These are phyloP conservation scores for Syzygium jambos DNA, from an alignment of 345 rosid genomes.

Conservation along the genomic window DNA sequence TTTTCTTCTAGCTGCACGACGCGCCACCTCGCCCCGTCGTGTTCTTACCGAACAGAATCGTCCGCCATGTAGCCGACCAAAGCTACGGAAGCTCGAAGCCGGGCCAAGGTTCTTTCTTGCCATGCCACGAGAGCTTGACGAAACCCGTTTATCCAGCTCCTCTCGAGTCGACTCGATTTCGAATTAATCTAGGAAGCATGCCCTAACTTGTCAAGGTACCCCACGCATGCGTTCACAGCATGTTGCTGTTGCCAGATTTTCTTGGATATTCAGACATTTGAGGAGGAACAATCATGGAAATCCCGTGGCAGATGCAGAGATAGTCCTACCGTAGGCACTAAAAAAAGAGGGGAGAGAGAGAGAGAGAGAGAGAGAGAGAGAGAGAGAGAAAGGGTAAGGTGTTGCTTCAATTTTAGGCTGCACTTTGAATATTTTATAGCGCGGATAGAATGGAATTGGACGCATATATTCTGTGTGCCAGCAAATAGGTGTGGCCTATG, in stretches of 20 bases:
- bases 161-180: neutral
- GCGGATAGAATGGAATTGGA: neutral
- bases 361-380: neutral
- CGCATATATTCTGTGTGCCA: neutral
- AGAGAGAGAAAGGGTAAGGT: neutral
- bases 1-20: neutral
- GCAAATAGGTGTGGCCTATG: neutral
- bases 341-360: neutral
- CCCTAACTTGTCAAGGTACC: neutral
- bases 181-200: neutral
- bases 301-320: neutral
- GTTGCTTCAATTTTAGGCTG: neutral
- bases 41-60: neutral
- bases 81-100: fast-evolving
- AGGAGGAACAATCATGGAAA: neutral
- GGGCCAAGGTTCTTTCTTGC: neutral
- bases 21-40: fast-evolving
- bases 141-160: neutral
- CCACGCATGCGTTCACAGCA: neutral
- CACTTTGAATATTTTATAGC: neutral
- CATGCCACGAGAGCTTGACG: neutral
- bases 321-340: neutral
- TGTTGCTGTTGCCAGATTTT: neutral
- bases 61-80: neutral
- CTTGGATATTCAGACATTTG: neutral